A percentile compares a stretch with the other conserved stretches of the same genome.
These are phyloP conservation scores for Calonectria leucothoes DNA, from an alignment of 2,329 filamentous ascomycete genomes.

Conservation along the genomic window DNA sequence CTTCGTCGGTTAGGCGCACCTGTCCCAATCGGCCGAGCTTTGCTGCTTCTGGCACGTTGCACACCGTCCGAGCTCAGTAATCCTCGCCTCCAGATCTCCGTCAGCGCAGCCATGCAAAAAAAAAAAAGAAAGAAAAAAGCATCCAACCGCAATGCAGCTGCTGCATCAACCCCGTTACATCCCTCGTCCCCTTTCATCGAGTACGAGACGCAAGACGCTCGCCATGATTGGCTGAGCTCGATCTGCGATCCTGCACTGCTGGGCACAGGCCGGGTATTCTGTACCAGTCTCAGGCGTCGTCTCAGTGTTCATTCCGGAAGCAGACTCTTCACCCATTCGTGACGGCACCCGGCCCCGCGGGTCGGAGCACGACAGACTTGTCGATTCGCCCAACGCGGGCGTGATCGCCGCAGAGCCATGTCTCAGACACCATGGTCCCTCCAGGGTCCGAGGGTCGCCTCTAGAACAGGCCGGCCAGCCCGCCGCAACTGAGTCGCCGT, in stretches of 20 bases:
- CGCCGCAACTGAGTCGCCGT: conserved; percentile 24
- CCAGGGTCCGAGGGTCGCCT: conserved; percentile 10
- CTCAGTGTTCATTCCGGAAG: background rate
- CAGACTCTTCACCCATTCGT: conserved; percentile 1
- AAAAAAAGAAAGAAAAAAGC: too few species aligned
- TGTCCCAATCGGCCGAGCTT: conserved; percentile 9
- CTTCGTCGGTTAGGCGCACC: conserved; percentile 22
- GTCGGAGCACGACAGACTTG: conserved; percentile 26
- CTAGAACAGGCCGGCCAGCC: conserved; percentile 16
- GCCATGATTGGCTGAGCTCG: conserved; percentile 19
- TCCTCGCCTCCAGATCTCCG: conserved; percentile 8
- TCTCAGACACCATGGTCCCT: conserved; percentile 31
- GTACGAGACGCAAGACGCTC: background rate
- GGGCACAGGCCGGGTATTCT: background rate
- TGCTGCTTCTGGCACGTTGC: conserved; percentile 10
- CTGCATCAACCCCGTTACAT: conserved; percentile 12
- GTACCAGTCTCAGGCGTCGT: conserved; percentile 3
- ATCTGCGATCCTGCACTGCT: conserved; percentile 32
- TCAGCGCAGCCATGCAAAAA: conserved; percentile 16
- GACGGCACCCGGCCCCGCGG: conserved; percentile 30
- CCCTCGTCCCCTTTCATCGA: background rate
- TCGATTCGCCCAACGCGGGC: conserved; percentile 14
- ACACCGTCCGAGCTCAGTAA: conserved; percentile 1
- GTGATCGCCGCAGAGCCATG: conserved; percentile 29
- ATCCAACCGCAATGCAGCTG: conserved; percentile 18